Evolutionary conservation across 2,329 filamentous ascomycete genomes (phyloP).

Genomic region (Trichothecium sympodiale): DNA sequence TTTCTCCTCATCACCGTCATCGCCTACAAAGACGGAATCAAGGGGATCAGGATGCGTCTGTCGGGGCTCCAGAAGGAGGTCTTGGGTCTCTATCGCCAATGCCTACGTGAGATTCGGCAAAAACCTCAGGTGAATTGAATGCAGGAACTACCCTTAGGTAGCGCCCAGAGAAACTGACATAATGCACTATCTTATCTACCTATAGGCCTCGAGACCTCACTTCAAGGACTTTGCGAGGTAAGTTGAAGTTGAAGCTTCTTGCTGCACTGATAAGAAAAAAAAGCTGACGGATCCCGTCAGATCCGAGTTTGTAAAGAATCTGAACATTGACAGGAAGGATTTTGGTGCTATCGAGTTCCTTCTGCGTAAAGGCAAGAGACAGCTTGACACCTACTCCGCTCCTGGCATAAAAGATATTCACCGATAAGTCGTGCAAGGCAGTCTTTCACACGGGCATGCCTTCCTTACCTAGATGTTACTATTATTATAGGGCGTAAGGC

Average conservation of each 20-base stretch:
- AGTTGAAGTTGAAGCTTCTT: constrained; percentile 11
- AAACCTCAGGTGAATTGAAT: constrained; percentile 55
- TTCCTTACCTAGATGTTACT: too few relatives aligned
- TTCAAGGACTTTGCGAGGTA: constrained; percentile 57
- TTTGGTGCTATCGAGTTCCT: constrained; percentile 80
- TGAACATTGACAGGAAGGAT: constrained; percentile 66
- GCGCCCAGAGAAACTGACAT: neutral
- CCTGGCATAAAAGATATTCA: constrained; percentile 69
- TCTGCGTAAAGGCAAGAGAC: constrained; percentile 67
- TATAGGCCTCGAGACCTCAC: constrained; percentile 43
- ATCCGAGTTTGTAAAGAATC: constrained; percentile 62
- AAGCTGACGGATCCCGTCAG: constrained; percentile 1
- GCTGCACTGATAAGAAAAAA: too few relatives aligned
- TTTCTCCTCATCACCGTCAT: neutral
- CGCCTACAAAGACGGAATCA: neutral
- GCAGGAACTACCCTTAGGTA: neutral
- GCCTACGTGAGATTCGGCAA: constrained; percentile 66
- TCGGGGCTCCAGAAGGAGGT: constrained; percentile 91
- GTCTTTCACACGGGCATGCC: too few relatives aligned
- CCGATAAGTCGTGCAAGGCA: constrained; percentile 14
- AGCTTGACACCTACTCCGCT: constrained; percentile 72
- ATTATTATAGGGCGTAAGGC: too few relatives aligned
- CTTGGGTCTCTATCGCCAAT: constrained; percentile 73
- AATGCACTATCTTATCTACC: neutral
- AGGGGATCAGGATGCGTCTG: constrained; percentile 29